These are phyloP conservation scores for Pseudophaeomoniella oleicola DNA, from an alignment of 2,329 filamentous ascomycete genomes.

Conservation along the genomic window DNA sequence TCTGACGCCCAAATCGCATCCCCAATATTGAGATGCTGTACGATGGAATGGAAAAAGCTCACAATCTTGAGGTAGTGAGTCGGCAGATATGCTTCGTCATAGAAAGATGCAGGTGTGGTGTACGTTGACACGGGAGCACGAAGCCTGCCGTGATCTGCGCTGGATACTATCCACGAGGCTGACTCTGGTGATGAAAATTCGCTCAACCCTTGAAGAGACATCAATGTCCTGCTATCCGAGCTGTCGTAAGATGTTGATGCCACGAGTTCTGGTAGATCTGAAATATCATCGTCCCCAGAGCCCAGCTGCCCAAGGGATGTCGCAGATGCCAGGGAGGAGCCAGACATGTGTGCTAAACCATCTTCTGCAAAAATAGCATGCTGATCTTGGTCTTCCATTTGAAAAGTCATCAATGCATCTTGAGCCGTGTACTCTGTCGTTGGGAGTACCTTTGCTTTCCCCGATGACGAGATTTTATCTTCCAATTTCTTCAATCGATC, in stretches of 20 bases:
- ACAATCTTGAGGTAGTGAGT: slow-evolving; percentile 35
- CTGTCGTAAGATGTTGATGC: no score
- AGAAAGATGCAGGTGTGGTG: no score
- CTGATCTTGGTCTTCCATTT: neutral
- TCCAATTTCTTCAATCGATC: slow-evolving; percentile 15
- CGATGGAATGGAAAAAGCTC: slow-evolving; percentile 32
- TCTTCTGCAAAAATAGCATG: neutral
- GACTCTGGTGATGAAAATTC: no score
- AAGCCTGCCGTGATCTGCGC: no score
- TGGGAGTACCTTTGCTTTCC: slow-evolving; percentile 1
- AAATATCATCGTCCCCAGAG: no score
- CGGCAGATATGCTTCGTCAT: slow-evolving; percentile 35
- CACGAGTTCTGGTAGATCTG: no score
- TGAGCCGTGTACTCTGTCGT: neutral
- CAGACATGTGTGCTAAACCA: slow-evolving; percentile 13
- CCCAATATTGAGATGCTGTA: slow-evolving; percentile 28
- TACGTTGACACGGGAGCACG: no score
- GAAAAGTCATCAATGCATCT: neutral
- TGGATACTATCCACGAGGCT: no score
- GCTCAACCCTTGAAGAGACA: no score
- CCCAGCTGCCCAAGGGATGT: no score
- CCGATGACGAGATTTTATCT: slow-evolving; percentile 8
- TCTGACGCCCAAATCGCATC: slow-evolving; percentile 31
- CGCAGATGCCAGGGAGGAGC: no score
- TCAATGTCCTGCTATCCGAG: no score